Percentiles rank a stretch among this genome's conserved stretches.
Conservation (phyloP, 768 basidiomycete species). For the Agaricus subrufescens region DNA sequence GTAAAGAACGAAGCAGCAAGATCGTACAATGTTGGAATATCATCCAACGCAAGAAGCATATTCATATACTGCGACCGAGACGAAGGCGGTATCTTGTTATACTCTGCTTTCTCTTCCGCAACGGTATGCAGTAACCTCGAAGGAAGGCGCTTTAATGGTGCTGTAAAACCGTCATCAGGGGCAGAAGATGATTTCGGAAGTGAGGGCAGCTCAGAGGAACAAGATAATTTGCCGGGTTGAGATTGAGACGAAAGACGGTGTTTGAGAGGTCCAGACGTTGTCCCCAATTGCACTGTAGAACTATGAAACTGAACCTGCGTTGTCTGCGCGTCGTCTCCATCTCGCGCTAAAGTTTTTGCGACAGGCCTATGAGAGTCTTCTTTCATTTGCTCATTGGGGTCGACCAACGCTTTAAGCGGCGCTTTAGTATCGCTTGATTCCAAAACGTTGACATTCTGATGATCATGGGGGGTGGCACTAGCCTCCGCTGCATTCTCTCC, state of each 20-base stretch:
- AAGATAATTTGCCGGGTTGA: neutral
- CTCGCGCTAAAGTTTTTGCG: too few relatives aligned
- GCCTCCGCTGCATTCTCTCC: too few relatives aligned
- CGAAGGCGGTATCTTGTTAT: conserved; percentile 4
- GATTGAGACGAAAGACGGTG: too few relatives aligned
- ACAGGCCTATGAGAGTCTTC: too few relatives aligned
- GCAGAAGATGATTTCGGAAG: neutral
- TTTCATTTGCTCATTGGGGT: too few relatives aligned
- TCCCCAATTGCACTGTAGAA: neutral
- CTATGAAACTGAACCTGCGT: neutral
- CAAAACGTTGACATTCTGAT: too few relatives aligned
- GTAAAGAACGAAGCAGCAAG: conserved; percentile 53
- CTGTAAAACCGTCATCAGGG: neutral
- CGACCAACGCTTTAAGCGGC: too few relatives aligned
- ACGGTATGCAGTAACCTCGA: neutral
- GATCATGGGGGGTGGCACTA: too few relatives aligned
- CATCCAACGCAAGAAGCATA: conserved; percentile 59
- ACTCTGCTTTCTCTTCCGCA: conserved; percentile 6
- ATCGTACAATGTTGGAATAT: conserved; percentile 46
- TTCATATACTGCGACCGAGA: conserved; percentile 43
- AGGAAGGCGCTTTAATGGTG: neutral
- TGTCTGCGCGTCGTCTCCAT: too few relatives aligned
- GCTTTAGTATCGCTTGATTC: too few relatives aligned
- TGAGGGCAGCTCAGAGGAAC: neutral
- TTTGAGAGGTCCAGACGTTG: too few relatives aligned